These are phyloP conservation scores for Pascua sp. DNA, from an alignment of 1,284 basidiomycete species.

Conservation along the genomic window DNA sequence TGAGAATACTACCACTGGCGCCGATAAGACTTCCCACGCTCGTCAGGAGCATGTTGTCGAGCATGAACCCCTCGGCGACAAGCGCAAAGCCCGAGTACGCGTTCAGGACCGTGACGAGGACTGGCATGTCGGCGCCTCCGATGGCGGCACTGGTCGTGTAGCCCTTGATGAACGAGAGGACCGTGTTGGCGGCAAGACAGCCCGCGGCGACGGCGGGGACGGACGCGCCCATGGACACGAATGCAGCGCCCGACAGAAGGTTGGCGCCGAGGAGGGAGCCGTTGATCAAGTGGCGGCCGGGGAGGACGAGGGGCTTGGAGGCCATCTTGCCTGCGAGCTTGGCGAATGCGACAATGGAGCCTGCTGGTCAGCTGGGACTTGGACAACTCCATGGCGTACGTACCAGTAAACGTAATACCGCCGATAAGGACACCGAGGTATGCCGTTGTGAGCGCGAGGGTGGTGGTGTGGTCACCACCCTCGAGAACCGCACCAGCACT, in stretches of 20 bases:
- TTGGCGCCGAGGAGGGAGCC: conserved; percentile 65
- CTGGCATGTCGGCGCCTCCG: conserved; percentile 85
- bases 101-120: conserved; percentile 80
- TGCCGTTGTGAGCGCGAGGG: conserved; percentile 71
- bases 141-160: conserved; percentile 76
- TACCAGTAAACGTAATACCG: conserved; percentile 38
- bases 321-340: conserved; percentile 76
- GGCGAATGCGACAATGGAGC: conserved; percentile 80
- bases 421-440: conserved; percentile 81
- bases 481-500: conserved; percentile 72
- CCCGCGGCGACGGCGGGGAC: conserved; percentile 69
- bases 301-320: conserved; percentile 65
- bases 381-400: conserved; percentile 53
- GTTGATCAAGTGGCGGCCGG: conserved; percentile 72
- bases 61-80: conserved; percentile 88
- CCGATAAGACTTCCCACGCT: conserved; percentile 77
- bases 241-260: conserved; percentile 66
- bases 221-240: conserved; percentile 64
- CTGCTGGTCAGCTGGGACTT: conserved; percentile 61
- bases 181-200: conserved; percentile 66
- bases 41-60: conserved; percentile 75
- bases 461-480: conserved; percentile 57
- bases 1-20: conserved; percentile 80
- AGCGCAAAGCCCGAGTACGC: conserved; percentile 86
- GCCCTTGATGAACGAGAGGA: conserved; percentile 74